A percentile compares a stretch with the other conserved stretches of the same genome.
Evolutionary conservation across 2,329 filamentous ascomycete species (phyloP).

Genomic region (Arthrobotrys entomopaga): DNA sequence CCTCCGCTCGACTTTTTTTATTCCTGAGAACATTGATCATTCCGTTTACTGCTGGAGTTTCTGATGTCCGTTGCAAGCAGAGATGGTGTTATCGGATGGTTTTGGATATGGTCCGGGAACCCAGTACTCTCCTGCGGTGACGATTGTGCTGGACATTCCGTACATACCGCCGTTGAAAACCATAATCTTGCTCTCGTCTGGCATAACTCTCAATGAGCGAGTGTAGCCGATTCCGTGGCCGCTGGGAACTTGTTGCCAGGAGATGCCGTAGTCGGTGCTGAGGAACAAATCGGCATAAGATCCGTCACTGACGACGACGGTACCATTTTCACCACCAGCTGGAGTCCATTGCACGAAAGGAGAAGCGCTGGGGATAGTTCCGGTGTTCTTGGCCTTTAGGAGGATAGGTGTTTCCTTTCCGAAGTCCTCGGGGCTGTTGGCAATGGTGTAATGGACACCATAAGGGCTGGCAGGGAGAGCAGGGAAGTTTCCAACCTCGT

Average conservation of each 20-base stretch:
- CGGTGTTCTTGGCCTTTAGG: conserved; percentile 57
- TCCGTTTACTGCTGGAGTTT: conserved; percentile 9
- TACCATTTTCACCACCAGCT: conserved; percentile 64
- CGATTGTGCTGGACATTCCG: conserved; percentile 20
- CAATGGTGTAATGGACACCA: conserved; percentile 65
- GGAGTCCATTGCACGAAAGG: conserved; percentile 65
- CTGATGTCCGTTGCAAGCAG: conserved; percentile 1
- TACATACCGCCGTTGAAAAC: conserved; percentile 29
- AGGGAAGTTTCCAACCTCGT: conserved; percentile 70
- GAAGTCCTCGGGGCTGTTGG: conserved; percentile 60
- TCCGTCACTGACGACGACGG: conserved; percentile 59
- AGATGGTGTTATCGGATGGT: conserved; percentile 14
- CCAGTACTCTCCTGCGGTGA: conserved; percentile 18
- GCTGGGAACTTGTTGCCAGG: conserved; percentile 19
- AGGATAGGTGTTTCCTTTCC: too few relatives aligned
- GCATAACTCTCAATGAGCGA: conserved; percentile 22
- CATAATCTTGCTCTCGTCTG: conserved; percentile 20
- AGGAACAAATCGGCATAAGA: conserved; percentile 62
- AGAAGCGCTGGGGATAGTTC: conserved; percentile 62
- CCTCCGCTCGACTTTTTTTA: too few relatives aligned
- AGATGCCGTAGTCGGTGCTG: conserved; percentile 55
- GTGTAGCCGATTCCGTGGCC: conserved; percentile 21
- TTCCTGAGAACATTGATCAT: too few relatives aligned
- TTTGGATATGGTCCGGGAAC: conserved; percentile 10
- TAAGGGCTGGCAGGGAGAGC: conserved; percentile 61